A percentile compares a stretch with the other conserved stretches of the same genome.
phyloP scores from a whole-genome alignment of 495 filamentous ascomycete species.

The Daldinia concentrica region DNA sequence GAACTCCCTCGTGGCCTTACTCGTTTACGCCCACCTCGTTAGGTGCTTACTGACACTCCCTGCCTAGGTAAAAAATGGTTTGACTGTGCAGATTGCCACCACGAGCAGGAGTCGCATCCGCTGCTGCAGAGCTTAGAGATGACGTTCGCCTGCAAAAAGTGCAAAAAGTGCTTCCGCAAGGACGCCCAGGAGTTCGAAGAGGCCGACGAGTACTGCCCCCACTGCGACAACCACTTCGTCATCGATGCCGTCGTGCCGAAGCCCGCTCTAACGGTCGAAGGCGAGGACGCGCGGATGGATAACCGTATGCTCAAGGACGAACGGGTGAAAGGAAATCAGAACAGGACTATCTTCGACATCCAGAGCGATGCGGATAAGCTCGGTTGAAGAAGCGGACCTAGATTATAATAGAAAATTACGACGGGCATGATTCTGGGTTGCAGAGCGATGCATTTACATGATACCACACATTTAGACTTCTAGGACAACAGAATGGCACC shows the following conservation, averaged over 20 bases:
- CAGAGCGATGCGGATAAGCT: slow-evolving; percentile 76
- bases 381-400: slow-evolving; percentile 59
- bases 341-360: slow-evolving; percentile 76
- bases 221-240: slow-evolving; percentile 98
- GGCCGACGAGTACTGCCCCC: slow-evolving; percentile 98
- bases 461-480: slow-evolving; percentile 48
- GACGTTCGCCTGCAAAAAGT: slow-evolving; percentile 98
- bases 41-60: not conserved
- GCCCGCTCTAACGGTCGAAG: slow-evolving; percentile 81
- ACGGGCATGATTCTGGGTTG: slow-evolving; percentile 23
- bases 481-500: slow-evolving; percentile 16
- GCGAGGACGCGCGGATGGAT: slow-evolving; percentile 87
- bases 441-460: slow-evolving; percentile 46
- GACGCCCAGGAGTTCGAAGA: slow-evolving; percentile 92
- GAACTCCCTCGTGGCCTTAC: not conserved
- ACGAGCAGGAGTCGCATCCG: slow-evolving; percentile 77
- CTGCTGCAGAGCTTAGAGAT: slow-evolving; percentile 84
- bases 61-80: slow-evolving; percentile 90
- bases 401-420: slow-evolving; percentile 1
- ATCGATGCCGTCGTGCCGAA: slow-evolving; percentile 86
- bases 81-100: slow-evolving; percentile 96
- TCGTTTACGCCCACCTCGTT: not conserved
- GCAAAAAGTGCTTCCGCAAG: slow-evolving; percentile 97
- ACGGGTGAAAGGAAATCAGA: slow-evolving; percentile 69
- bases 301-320: slow-evolving; percentile 94